A percentile compares a stretch with the other conserved stretches of the same genome.
phyloP scores from a whole-genome alignment of 2,329 filamentous ascomycete species.

The Onygenales sp. region DNA sequence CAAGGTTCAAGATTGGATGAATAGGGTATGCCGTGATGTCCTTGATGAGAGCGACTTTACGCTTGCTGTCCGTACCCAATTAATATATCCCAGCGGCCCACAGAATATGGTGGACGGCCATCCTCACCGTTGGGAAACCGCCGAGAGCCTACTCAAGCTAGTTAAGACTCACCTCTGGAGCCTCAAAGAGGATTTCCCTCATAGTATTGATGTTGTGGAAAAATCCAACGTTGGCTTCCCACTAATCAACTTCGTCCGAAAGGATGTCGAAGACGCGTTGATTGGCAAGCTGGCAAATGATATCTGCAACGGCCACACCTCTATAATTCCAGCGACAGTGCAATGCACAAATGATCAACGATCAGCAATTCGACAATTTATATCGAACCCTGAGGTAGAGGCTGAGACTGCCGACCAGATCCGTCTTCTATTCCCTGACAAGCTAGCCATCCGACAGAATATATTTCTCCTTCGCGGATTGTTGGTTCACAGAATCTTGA shows the following conservation, averaged over 20 bases:
- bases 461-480: conserved; percentile 33
- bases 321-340: conserved; percentile 34
- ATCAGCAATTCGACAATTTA: conserved; percentile 34
- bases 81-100: conserved; percentile 52
- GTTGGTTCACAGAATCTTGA: conserved; percentile 45
- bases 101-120: conserved; percentile 43
- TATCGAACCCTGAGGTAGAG: conserved; percentile 28
- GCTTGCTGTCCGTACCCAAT: conserved; percentile 50
- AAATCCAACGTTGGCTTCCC: conserved; percentile 34
- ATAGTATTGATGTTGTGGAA: conserved; percentile 36
- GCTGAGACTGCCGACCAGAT: conserved; percentile 23
- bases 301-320: conserved; percentile 38
- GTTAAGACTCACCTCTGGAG: conserved; percentile 25
- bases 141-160: conserved; percentile 44
- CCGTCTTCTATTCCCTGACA: conserved; percentile 11
- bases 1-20: conserved; percentile 42
- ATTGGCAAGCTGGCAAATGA: conserved; percentile 17
- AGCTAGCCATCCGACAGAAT: no score
- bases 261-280: conserved; percentile 24
- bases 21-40: conserved; percentile 43
- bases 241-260: conserved; percentile 38
- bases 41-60: conserved; percentile 58
- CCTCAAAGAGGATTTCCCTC: conserved; percentile 23
- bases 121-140: conserved; percentile 47
- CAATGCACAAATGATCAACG: conserved; percentile 21